phyloP scores from a whole-genome alignment of 805 yeast species.

The Saccharomycopsis sp. region DNA sequence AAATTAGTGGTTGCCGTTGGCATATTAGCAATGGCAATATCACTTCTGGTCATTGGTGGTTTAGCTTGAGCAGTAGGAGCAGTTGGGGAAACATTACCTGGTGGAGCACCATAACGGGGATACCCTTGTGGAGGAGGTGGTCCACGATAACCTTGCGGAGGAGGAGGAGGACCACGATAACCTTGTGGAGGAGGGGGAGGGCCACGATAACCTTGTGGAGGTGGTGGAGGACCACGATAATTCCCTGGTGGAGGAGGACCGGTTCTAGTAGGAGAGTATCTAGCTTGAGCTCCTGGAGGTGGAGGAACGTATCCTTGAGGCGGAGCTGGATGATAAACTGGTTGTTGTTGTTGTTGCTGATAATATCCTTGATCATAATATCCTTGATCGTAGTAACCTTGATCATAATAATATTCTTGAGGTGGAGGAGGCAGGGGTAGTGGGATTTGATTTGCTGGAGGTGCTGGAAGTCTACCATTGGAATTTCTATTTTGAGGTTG shows the following conservation, averaged over 20 bases:
- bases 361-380: conserved; percentile 3
- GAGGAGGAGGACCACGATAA: conserved; percentile 6
- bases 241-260: conserved; percentile 11
- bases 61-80: conserved; percentile 8
- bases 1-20: conserved; percentile 33
- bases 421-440: conserved; percentile 13
- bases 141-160: neutral
- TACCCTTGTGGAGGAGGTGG: neutral
- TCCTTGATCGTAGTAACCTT: neutral
- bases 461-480: conserved; percentile 1
- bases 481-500: too few species aligned
- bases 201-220: conserved; percentile 3
- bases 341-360: conserved; percentile 7
- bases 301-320: conserved; percentile 19
- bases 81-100: conserved; percentile 6
- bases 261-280: conserved; percentile 13
- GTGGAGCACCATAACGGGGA: neutral
- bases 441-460: neutral
- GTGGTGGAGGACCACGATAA: conserved; percentile 2
- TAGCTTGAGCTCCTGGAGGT: conserved; percentile 1
- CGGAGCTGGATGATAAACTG: conserved; percentile 20
- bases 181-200: conserved; percentile 14
- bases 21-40: conserved; percentile 34
- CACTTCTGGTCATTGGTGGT: conserved; percentile 25
- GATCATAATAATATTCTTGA: conserved; percentile 8